phyloP scores from a whole-genome alignment of 176 grass and related monocot genomes.

The Sorghum bicolor region Sorghum_bicolor_NCBIv3 NC_012871.2:69371501-69372000 shows the following conservation, averaged over 20 bases:
- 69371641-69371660: too few relatives aligned
- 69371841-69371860: neutral
- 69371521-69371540: neutral
- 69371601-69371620: neutral
- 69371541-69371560: neutral
- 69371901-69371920: neutral
- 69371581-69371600: neutral
- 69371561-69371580: neutral
- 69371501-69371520: slow-evolving; percentile 22
- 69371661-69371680: too few relatives aligned
- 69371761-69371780: too few relatives aligned
- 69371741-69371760: too few relatives aligned
- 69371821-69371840: too few relatives aligned
- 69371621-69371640: neutral
- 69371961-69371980: neutral
- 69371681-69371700: too few relatives aligned
- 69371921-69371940: too few relatives aligned
- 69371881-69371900: neutral
- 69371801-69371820: too few relatives aligned
- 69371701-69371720: too few relatives aligned
- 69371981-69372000: neutral
- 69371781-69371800: too few relatives aligned
- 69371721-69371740: too few relatives aligned
- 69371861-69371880: neutral
- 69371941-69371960: neutral